Evolutionary conservation across 2,329 filamentous ascomycete species (phyloP).

Genomic region (Talaromyces sp.): DNA sequence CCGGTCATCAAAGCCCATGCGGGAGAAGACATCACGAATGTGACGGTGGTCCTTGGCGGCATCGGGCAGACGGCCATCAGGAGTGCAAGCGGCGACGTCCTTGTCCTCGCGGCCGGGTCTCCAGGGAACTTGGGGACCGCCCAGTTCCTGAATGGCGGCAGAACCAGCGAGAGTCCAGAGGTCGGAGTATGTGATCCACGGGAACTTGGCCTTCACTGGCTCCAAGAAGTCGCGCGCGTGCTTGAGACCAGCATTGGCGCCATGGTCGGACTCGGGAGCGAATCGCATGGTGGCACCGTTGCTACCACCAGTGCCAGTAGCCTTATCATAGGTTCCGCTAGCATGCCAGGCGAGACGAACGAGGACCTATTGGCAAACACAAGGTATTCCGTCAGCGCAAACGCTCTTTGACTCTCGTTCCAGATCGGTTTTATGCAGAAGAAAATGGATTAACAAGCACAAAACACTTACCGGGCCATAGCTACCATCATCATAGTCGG

Average conservation of each 20-base stretch:
- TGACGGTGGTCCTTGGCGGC: conserved; percentile 76
- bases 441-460: too few species aligned
- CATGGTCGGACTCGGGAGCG: conserved; percentile 82
- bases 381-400: conserved; percentile 2
- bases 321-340: conserved; percentile 87
- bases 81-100: conserved; percentile 83
- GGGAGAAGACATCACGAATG: conserved; percentile 87
- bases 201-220: conserved; percentile 85
- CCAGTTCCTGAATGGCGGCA: conserved; percentile 90
- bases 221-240: conserved; percentile 89
- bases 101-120: conserved; percentile 81
- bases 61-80: conserved; percentile 88
- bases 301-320: conserved; percentile 85
- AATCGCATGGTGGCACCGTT: conserved; percentile 98
- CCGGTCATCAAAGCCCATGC: conserved; percentile 97
- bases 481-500: conserved; percentile 95
- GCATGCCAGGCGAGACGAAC: conserved; percentile 92
- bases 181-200: conserved; percentile 95
- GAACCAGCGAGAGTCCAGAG: conserved; percentile 92
- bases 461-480: conserved; percentile 71
- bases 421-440: not conserved
- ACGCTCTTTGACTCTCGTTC: not conserved
- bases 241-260: conserved; percentile 89
- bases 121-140: conserved; percentile 84
- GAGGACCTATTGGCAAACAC: conserved; percentile 56